Base-by-base conservation (phyloP, 768 basidiomycete genomes). In the Mycena galopus region DNA sequence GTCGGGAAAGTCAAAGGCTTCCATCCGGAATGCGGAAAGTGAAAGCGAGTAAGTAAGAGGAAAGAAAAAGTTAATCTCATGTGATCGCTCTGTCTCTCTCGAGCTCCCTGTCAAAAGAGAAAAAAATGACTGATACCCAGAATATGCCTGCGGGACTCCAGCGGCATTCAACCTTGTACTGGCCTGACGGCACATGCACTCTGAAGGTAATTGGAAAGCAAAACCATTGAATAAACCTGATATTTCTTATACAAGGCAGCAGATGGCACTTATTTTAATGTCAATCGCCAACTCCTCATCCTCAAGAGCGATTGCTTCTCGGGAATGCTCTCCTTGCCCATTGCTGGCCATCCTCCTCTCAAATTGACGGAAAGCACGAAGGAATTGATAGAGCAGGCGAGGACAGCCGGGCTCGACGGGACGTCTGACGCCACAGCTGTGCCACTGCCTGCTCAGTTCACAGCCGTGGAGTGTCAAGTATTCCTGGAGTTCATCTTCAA, bases 401-500 rank as follows among this genome's bases (percentile, higher is more conserved):
- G 23, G 25, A 21, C 33, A 8, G n/a, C 65, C 4, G 25, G 39
- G 1, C n/a, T 33, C 10, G 58, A 60, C 16, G 58, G 66, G 1
- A 60, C 33, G 4, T 47, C 25, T 5, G 58, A 67, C 21, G 25
- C 32, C 0, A 67, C 58, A 2, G 66, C 66, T 14, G 58, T 60
- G n/a, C 5, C 4, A 0, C 4, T 67, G 2, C 66, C 66, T 5
- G 23, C 17, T 1, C 5, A 10, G 1, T 51, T 67, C 21, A 60
- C 12, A 4, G 2, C 17, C 1, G 30, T 4, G 0, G 66, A 60
- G 2, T 51, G 23, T 9, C 47, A 60, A 4, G 10, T 16, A 14
- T 67, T 67, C 44, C 50, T 67, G 17, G 47, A 67, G 23, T 67
- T 67, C 17, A 14, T 67, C 21, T 67, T 67, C 33, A 67, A 60